Conservation (phyloP, 495 filamentous ascomycete genomes). For the Cercophora sp. region DNA sequence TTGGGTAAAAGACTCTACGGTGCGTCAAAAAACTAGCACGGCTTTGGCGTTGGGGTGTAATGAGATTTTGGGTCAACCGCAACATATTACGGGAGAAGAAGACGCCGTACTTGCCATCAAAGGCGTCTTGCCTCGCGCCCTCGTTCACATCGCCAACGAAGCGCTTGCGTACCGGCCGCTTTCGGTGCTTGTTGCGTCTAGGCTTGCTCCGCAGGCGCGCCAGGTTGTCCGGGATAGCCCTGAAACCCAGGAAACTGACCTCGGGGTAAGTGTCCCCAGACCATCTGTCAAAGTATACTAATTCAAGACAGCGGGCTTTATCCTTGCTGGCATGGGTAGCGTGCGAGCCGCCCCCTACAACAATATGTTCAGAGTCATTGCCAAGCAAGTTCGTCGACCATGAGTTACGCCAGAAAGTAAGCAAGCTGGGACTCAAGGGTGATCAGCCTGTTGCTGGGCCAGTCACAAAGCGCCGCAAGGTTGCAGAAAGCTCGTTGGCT, state of each 20-base stretch:
- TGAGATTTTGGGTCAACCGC: slow-evolving; percentile 19
- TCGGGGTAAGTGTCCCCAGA: slow-evolving; percentile 28
- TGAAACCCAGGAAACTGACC: slow-evolving; percentile 23
- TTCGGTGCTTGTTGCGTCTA: slow-evolving; percentile 30
- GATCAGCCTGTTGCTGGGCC: slow-evolving; percentile 13
- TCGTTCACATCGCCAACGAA: slow-evolving; percentile 31
- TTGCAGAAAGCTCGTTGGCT: slow-evolving; percentile 14
- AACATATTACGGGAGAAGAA: slow-evolving; percentile 17
- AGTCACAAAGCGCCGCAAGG: slow-evolving; percentile 32
- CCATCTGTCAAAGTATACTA: slow-evolving; percentile 18
- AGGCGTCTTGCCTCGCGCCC: slow-evolving; percentile 22
- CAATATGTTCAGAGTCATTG: slow-evolving; percentile 9
- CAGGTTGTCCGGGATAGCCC: slow-evolving; percentile 22
- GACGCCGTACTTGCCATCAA: slow-evolving; percentile 12
- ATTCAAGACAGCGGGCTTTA: slow-evolving; percentile 25
- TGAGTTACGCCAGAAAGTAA: slow-evolving; percentile 23
- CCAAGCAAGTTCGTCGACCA: slow-evolving; percentile 28
- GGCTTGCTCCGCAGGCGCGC: slow-evolving; percentile 26
- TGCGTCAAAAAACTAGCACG: slow-evolving; percentile 32
- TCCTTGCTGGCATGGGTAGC: slow-evolving; percentile 27
- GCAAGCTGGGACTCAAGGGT: slow-evolving; percentile 15
- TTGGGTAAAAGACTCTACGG: slow-evolving; percentile 7
- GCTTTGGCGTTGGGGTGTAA: slow-evolving; percentile 30
- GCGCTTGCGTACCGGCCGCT: slow-evolving; percentile 27
- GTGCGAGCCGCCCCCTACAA: slow-evolving; percentile 11